Base-by-base conservation (phyloP, 192 early-diverging fungal species). In the Phycomyces blakesleeanus region DNA sequence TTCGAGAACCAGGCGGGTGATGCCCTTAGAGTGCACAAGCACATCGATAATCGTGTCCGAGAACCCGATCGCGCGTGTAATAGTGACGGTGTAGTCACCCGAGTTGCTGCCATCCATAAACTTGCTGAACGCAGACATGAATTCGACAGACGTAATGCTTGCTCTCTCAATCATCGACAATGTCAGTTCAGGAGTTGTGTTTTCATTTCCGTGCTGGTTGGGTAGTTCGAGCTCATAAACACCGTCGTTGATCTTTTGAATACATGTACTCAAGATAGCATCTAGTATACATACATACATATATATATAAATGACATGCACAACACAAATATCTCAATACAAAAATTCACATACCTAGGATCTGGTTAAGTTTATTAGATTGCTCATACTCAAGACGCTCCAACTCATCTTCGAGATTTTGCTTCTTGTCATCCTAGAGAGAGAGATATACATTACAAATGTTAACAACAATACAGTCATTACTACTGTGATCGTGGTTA, bases 111-210 rank as follows among this genome's bases (percentile, higher is more conserved):
- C 76, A 21, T 77, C 68, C 55, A 75, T 61, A 38, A 81, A 79
- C 27, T 71, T 69, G 51, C 64, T 60, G 52, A 82, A 76, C 7
- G 70, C 60, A n/a, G 63, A 76, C 62, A 76, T 63, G 50, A 90
- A 85, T 50, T 86, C 83, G n/a, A 84, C 82, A 4, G 84, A 83
- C 10, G 83, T 77, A 41, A 83, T 82, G 53, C 83, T 83, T 2
- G 86, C 87, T 63, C 90, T 91, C 74, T 98, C 96, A 61, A 97
- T 85, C 71, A 95, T 90, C 3, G 93, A 90, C 39, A 97, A 80
- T 14, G 91, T 91, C 69, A 94, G 94, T 75, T 96, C 93, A 5
- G 93, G 91, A 0, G 94, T 93, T 0, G 91, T 86, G 12, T 92
- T 91, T 62, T 87, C 83, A 73, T 96, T 96, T 21, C 93, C 93